Evolutionary conservation across 2,329 filamentous ascomycete species (phyloP), one percentile per base, ranked within the genome.

Genomic region (Neonectria punicea): DNA sequence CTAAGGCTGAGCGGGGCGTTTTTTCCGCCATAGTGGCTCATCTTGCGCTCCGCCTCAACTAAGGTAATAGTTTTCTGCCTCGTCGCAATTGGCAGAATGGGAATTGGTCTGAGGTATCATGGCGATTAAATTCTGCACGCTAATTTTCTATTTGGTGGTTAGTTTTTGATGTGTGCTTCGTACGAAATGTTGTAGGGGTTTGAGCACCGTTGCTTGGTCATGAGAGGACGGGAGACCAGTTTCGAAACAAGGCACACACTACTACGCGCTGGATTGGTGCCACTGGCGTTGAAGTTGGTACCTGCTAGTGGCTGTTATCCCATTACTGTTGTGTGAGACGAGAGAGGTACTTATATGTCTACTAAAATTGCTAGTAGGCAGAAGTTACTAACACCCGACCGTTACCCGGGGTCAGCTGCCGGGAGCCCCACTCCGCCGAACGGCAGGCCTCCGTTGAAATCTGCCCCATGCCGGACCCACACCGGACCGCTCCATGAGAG

Each of bases 1-100:
- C 41, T 41, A 44, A 63, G 61, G 61, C 55, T 59, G 49, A 55
- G 30, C 30, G 30, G 30, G 28, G 49, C 8, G 16, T 7, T 32
- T 34, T 34, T 51, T 6, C 18, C 11, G n/a, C 11, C 5, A 7
- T 5, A 18, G 47, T 34, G 49, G 49, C 49, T 51, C n/a, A 22
- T 51, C 4, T 1, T 18, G 4, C 28, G 28, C 47, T 50, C 47
- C 25, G 49, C 49, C 49, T n/a, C 49, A 51, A 30, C 49, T n/a
- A 34, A n/a, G 11, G 7, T 22, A 34, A 34, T 28, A 8, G 36
- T 18, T 16, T 32, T 16, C 5, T 47, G 16, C 47, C 16, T 50
- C 8, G 47, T 50, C 28, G n/a, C 11, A 6, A n/a, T 9, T 18
- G 16, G 28, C 16, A 14, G 2, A 3, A 32, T n/a, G 14, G 5